These are phyloP conservation scores for Cucurbitaria berberidis DNA, from an alignment of 2,329 filamentous ascomycete genomes.

Conservation along the genomic window DNA sequence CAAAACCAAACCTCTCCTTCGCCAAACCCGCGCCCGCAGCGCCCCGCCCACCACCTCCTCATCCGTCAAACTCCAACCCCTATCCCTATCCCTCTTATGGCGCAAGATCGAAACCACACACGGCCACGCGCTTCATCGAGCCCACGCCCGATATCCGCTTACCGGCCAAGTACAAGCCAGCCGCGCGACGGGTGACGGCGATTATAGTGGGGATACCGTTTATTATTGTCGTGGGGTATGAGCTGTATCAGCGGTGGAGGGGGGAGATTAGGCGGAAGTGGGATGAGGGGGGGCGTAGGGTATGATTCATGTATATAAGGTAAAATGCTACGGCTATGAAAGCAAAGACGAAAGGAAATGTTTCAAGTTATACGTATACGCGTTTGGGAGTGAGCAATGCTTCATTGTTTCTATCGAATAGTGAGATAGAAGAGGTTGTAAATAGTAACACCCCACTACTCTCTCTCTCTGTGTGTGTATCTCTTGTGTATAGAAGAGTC, in stretches of 20 bases:
- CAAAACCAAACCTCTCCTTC: constrained; percentile 6
- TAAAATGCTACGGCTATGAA: no score
- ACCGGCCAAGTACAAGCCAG: constrained; percentile 41
- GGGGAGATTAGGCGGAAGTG: constrained; percentile 23
- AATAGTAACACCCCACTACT: no score
- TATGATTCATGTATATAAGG: no score
- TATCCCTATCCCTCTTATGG: constrained; percentile 6
- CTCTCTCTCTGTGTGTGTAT: no score
- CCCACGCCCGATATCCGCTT: constrained; percentile 27
- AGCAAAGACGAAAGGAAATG: no score
- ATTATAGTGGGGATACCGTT: constrained; percentile 47
- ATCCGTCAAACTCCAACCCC: background rate
- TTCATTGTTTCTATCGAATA: no score
- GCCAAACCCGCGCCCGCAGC: constrained; percentile 9
- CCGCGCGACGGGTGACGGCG: constrained; percentile 36
- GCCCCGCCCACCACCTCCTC: background rate
- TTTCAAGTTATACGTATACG: no score
- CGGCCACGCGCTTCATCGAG: constrained; percentile 26
- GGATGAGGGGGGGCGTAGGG: constrained; percentile 10
- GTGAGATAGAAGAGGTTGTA: no score
- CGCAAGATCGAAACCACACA: background rate
- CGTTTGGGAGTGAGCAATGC: no score
- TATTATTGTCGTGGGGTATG: constrained; percentile 40
- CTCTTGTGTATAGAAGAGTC: no score
- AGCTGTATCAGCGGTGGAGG: constrained; percentile 38